Percentiles rank a stretch among this genome's conserved stretches.
These are phyloP conservation scores for Pezicula neosporulosa DNA, from an alignment of 2,329 filamentous ascomycete species.

Conservation along the genomic window DNA sequence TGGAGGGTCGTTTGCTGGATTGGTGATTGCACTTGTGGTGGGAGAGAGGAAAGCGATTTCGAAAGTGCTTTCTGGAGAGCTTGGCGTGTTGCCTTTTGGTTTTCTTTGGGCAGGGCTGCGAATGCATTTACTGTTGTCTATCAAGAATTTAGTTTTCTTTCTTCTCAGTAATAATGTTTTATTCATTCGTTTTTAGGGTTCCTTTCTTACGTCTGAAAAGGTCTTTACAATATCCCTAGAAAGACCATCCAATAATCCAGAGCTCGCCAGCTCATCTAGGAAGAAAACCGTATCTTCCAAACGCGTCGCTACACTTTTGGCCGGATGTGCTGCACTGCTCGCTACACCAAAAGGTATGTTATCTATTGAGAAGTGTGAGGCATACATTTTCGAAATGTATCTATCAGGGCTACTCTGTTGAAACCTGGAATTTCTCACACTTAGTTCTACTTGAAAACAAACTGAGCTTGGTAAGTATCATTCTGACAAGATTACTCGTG, in stretches of 20 bases:
- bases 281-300: slow-evolving; percentile 49
- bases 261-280: slow-evolving; percentile 37
- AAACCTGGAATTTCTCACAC: too few species aligned
- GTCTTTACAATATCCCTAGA: not conserved
- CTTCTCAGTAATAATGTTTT: not conserved
- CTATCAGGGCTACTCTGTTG: not conserved
- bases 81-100: slow-evolving; percentile 36
- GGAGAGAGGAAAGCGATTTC: slow-evolving; percentile 18
- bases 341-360: slow-evolving; percentile 54
- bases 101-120: slow-evolving; percentile 38
- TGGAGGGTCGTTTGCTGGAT: slow-evolving; percentile 43
- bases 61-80: slow-evolving; percentile 34
- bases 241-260: slow-evolving; percentile 22
- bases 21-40: slow-evolving; percentile 22
- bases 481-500: too few species aligned
- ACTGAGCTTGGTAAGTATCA: too few species aligned
- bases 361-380: slow-evolving; percentile 42
- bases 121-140: slow-evolving; percentile 44
- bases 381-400: slow-evolving; percentile 9
- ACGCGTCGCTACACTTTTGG: slow-evolving; percentile 45
- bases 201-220: slow-evolving; percentile 6
- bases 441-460: too few species aligned
- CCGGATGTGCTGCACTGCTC: slow-evolving; percentile 33
- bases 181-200: not conserved
- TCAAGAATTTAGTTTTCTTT: slow-evolving; percentile 20